Evolutionary conservation across 352 stramenopile species (phyloP).

Genomic region (Phytophthora ramorum): DNA sequence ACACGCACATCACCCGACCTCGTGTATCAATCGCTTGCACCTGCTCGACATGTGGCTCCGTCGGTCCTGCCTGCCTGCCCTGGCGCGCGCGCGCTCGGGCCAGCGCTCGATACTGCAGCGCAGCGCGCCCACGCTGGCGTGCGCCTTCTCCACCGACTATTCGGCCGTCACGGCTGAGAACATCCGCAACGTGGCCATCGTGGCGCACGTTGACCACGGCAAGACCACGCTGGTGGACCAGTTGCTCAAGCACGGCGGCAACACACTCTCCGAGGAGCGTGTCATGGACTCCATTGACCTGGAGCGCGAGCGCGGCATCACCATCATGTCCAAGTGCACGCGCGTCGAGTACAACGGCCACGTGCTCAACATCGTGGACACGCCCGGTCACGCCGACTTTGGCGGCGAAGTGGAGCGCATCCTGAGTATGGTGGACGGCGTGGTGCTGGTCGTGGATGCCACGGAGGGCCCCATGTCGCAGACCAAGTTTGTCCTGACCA

Average conservation of each 20-base stretch:
- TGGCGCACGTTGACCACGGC: conserved; percentile 98
- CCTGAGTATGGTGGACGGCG: conserved; percentile 97
- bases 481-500: conserved; percentile 99
- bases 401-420: conserved; percentile 98
- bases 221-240: conserved; percentile 99
- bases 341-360: conserved; percentile 94
- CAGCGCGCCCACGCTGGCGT: conserved; percentile 35
- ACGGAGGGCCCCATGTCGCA: conserved; percentile 98
- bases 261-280: conserved; percentile 84
- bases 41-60: conserved; percentile 66
- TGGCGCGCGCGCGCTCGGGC: conserved; percentile 42
- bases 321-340: conserved; percentile 99
- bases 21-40: conserved; percentile 22
- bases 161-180: conserved; percentile 46
- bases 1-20: conserved; percentile 20
- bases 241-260: conserved; percentile 96
- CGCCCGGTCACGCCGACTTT: conserved; percentile 98
- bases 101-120: conserved; percentile 43
- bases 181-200: conserved; percentile 92
- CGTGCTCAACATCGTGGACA: conserved; percentile 98
- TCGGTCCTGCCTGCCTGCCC: conserved; percentile 50
- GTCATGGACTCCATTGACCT: conserved; percentile 99
- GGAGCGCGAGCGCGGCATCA: conserved; percentile 99
- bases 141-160: conserved; percentile 56
- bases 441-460: conserved; percentile 97